These are phyloP conservation scores for Polytrichum commune DNA, from an alignment of 225 moss, liverwort and hornwort species.

Conservation along the genomic window DNA sequence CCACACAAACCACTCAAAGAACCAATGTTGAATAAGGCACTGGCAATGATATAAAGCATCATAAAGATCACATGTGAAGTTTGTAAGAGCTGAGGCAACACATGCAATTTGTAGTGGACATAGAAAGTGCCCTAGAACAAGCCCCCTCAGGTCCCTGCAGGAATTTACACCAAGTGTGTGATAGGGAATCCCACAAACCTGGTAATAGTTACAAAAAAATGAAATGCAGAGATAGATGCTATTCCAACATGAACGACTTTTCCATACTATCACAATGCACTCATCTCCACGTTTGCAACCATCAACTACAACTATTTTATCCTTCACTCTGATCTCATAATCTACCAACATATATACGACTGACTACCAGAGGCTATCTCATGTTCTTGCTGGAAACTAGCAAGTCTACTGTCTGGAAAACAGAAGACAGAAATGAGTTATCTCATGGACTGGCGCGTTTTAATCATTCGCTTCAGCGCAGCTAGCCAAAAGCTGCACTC, in stretches of 20 bases:
- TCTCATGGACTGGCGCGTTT: conserved; percentile 81
- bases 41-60: too few species aligned
- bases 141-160: neutral
- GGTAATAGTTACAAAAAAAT: neutral
- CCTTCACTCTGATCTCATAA: conserved; percentile 32
- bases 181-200: conserved; percentile 4
- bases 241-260: conserved; percentile 8
- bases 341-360: conserved; percentile 46
- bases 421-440: conserved; percentile 29
- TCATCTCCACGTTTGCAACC: conserved; percentile 17
- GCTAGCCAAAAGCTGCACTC: conserved; percentile 88
- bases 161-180: neutral
- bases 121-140: too few species aligned
- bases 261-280: conserved; percentile 13
- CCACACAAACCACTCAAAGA: too few species aligned
- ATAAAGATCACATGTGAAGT: too few species aligned
- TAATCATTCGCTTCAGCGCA: conserved; percentile 92
- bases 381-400: conserved; percentile 31
- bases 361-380: conserved; percentile 18
- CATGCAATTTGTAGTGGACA: too few species aligned
- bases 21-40: too few species aligned
- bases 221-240: neutral
- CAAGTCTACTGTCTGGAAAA: conserved; percentile 33
- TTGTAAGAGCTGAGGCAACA: too few species aligned
- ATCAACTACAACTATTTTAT: conserved; percentile 30